These are phyloP conservation scores for Lenzites betulinus DNA, from an alignment of 768 basidiomycete genomes.

Conservation along the genomic window DNA sequence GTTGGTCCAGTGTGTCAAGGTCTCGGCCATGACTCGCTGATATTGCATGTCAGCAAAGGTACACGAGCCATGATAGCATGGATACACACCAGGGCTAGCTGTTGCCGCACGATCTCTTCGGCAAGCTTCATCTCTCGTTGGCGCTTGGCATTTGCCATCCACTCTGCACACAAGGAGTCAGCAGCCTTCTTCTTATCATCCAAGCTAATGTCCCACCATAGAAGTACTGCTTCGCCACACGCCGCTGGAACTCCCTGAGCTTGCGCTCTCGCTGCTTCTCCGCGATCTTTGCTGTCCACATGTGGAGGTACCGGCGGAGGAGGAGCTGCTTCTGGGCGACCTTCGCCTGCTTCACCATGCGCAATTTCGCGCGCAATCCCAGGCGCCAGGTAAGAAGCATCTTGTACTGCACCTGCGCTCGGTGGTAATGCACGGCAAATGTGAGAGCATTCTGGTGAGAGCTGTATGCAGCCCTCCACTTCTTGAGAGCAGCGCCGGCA, in stretches of 20 bases:
- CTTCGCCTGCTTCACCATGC: conserved; percentile 55
- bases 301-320: conserved; percentile 47
- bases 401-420: conserved; percentile 41
- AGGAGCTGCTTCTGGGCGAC: conserved; percentile 54
- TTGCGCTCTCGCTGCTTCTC: conserved; percentile 47
- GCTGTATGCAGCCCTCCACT: conserved; percentile 47
- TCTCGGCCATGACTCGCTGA: conserved; percentile 54
- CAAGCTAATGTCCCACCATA: conserved; percentile 25
- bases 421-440: conserved; percentile 54
- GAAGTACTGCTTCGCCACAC: conserved; percentile 39
- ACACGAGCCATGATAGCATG: not conserved
- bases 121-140: conserved; percentile 44
- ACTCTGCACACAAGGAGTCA: conserved; percentile 40
- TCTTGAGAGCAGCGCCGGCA: conserved; percentile 39
- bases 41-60: not conserved
- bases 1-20: conserved; percentile 66
- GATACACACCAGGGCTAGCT: conserved; percentile 42
- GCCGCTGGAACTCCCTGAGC: conserved; percentile 45
- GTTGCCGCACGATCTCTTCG: conserved; percentile 45
- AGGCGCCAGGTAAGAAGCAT: conserved; percentile 58
- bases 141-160: conserved; percentile 44
- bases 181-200: not conserved
- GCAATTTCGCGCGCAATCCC: conserved; percentile 49
- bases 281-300: conserved; percentile 50
- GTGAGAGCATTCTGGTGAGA: conserved; percentile 48